A percentile compares a stretch with the other conserved stretches of the same genome.
Evolutionary conservation across 306 rosid species (phyloP).

Genomic region (Rosa rugosa): DNA sequence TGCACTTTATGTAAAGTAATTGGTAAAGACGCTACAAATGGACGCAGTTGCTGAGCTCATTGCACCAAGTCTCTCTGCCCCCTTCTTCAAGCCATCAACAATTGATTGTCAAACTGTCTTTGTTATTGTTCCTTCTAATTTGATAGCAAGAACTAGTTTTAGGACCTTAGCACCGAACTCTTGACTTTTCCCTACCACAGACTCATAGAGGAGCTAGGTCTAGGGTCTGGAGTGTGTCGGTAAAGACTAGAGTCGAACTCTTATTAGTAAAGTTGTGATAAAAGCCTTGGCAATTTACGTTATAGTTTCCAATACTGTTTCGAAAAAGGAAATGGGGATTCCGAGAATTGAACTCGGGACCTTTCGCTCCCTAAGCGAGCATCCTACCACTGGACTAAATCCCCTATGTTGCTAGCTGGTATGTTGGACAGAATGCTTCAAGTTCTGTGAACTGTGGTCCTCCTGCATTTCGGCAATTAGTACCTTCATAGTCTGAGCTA

Average conservation of each 20-base stretch:
- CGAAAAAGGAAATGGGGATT: constrained; percentile 21
- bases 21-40: constrained; percentile 25
- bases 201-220: not conserved
- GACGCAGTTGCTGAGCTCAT: constrained; percentile 45
- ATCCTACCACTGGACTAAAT: constrained; percentile 42
- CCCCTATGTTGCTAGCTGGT: not conserved
- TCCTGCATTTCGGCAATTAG: not conserved
- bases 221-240: not conserved
- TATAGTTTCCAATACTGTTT: not conserved
- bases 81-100: constrained; percentile 26
- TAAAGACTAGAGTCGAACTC: not conserved
- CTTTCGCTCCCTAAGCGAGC: constrained; percentile 41
- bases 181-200: not conserved
- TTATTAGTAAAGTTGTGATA: not conserved
- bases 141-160: constrained; percentile 27
- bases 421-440: not conserved
- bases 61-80: constrained; percentile 15
- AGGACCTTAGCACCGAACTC: not conserved
- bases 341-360: constrained; percentile 41
- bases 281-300: not conserved
- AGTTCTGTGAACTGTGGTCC: constrained; percentile 4
- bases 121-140: constrained; percentile 18
- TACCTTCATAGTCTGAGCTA: not conserved
- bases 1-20: constrained; percentile 50
- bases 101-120: constrained; percentile 35